These are phyloP conservation scores for Senecio squalidus DNA, from an alignment of 140 eudicot genomes.

Conservation along the genomic window DNA sequence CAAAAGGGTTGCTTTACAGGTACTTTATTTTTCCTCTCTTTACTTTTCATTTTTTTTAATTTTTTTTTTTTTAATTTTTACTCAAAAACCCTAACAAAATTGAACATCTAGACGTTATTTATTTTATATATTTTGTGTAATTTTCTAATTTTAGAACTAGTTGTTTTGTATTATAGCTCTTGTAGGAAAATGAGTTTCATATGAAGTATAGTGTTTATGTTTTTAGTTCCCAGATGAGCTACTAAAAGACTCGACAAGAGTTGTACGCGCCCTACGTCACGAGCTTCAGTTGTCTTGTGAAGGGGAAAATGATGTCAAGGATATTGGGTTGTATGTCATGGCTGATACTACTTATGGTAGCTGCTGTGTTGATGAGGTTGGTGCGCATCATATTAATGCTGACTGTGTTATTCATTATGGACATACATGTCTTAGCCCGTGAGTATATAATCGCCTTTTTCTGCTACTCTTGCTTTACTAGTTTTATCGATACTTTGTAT, in stretches of 20 bases:
- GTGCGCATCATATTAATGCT: conserved; percentile 87
- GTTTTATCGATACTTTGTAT: not conserved
- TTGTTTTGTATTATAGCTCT: not conserved
- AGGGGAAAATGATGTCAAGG: conserved; percentile 15
- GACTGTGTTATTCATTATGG: conserved; percentile 94
- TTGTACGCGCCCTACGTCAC: conserved; percentile 50
- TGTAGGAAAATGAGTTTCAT: not conserved
- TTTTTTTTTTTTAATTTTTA: not conserved
- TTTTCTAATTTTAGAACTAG: no score
- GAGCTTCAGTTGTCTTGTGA: conserved; percentile 36
- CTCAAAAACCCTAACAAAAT: not conserved
- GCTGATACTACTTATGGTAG: conserved; percentile 97
- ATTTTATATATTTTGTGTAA: no score
- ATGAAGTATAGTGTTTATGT: conserved; percentile 5
- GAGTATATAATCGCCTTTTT: conserved; percentile 28
- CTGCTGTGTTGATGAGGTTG: conserved; percentile 96
- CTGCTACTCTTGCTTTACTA: not conserved
- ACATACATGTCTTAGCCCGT: conserved; percentile 96
- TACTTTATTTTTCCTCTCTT: not conserved
- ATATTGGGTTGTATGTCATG: conserved; percentile 80
- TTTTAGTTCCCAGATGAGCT: conserved; percentile 84
- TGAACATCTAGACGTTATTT: no score
- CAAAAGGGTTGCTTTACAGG: conserved; percentile 64
- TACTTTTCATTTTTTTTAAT: not conserved
- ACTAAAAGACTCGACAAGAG: conserved; percentile 70